These are phyloP conservation scores for Psophocarpus tetragonolobus DNA, from an alignment of 306 rosid genomes.

Conservation along the genomic window DNA sequence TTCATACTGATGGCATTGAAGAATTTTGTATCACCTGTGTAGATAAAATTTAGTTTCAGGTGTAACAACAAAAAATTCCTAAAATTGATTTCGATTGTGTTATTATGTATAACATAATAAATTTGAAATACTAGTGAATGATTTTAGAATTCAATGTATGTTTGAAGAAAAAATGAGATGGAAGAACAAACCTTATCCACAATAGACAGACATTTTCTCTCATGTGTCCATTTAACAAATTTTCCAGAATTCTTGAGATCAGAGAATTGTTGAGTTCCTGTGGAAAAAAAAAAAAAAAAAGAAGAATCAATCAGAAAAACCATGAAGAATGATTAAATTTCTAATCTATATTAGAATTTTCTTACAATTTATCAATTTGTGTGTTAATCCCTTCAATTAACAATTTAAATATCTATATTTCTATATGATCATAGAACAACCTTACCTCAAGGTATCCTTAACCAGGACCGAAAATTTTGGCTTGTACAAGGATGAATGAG, in stretches of 20 bases:
- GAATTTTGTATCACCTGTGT: background rate
- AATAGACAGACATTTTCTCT: background rate
- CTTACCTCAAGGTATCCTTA: constrained; percentile 31
- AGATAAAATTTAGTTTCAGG: background rate
- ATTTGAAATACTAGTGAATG: constrained; percentile 3
- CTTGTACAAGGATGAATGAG: background rate
- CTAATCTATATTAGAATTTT: constrained; percentile 4
- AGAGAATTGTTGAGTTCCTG: background rate
- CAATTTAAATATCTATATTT: background rate
- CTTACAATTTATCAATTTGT: constrained; percentile 2
- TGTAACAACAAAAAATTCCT: background rate
- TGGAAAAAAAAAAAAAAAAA: background rate
- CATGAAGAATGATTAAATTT: background rate
- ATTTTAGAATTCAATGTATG: background rate
- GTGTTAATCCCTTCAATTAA: background rate
- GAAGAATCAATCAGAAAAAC: background rate
- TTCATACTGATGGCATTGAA: background rate
- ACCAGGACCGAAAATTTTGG: constrained; percentile 19
- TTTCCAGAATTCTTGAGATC: constrained; percentile 4
- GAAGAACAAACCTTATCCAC: constrained; percentile 2
- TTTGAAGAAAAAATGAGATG: background rate
- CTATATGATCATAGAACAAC: constrained; percentile 30
- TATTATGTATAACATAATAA: background rate
- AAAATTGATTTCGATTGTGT: background rate
- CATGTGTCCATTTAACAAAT: background rate